Evolutionary conservation across 2,329 filamentous ascomycete species (phyloP), one percentile per base, ranked within the genome.

Genomic region (Penicillium sp.): DNA sequence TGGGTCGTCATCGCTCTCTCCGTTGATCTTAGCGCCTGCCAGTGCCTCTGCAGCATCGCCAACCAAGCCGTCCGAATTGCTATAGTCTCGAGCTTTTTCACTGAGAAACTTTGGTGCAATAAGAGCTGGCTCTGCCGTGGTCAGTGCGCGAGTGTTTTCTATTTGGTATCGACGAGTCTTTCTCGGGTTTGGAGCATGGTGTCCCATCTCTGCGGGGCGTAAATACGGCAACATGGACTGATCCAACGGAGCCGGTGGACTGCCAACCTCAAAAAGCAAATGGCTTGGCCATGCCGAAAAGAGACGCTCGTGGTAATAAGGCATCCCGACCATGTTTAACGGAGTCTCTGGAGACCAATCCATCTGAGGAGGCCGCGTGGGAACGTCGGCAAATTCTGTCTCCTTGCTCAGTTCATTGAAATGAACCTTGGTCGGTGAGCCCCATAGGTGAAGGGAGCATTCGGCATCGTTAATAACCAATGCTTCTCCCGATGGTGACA

Each of bases 71-170:
- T 74, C 72, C 19, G 73, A 64, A 64, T 74, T 74, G 68, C 77
- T 68, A 62, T 74, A 58, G 57, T 92, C 88, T 62, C 89, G 84
- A 5, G 90, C 89, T 73, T 95, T 96, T 70, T 99, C 93, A 70
- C 94, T 97, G 52, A 99, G 76, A 69, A 99, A 97, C 65, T 93
- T 97, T 3, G 94, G 94, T 1, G 90, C 87, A 64, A 83, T 86
- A 62, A 86, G 63, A 66, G 87, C 82, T 41, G 85, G 82, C 38
- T 84, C 81, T 0, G 80, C 75, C 47, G 84, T 86, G 51, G 87
- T 82, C 35, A 80, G 69, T 40, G 82, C 80, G 28, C 90, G 85
- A 10, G 88, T 91, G 64, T 90, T 86, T 66, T 94, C 89, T 2
- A 88, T 83, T 69, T 97, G 91, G 66, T 99, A 94, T 53, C 94